These are phyloP conservation scores for Alloteropsis angusta DNA, from an alignment of 202 grass and related monocot genomes.

Conservation along the genomic window DNA sequence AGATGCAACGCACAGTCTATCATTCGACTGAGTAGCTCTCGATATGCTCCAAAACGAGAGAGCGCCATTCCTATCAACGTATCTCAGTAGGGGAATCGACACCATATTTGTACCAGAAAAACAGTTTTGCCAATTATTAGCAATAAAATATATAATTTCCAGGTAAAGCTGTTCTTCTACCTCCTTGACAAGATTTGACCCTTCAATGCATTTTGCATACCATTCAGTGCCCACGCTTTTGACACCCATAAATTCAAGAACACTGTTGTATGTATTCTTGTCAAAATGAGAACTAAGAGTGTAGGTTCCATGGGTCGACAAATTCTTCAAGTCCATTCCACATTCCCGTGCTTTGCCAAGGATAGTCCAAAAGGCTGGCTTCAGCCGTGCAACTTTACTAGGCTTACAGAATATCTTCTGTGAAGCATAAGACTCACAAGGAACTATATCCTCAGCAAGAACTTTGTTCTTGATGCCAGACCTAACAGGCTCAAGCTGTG, in stretches of 20 bases:
- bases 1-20: conserved; percentile 41
- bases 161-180: conserved; percentile 44
- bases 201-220: conserved; percentile 59
- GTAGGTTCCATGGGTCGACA: conserved; percentile 46
- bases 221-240: conserved; percentile 27
- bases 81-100: conserved; percentile 44
- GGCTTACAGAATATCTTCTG: conserved; percentile 74
- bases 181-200: conserved; percentile 40
- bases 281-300: conserved; percentile 55
- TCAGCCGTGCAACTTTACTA: conserved; percentile 32
- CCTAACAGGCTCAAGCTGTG: conserved; percentile 43
- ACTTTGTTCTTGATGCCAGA: conserved; percentile 45
- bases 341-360: conserved; percentile 29
- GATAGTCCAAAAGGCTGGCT: conserved; percentile 45
- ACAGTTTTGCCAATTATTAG: conserved; percentile 22
- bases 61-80: conserved; percentile 17
- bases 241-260: conserved; percentile 42
- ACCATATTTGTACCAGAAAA: conserved; percentile 26
- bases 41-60: conserved; percentile 40
- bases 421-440: conserved; percentile 34
- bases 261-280: conserved; percentile 17
- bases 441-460: conserved; percentile 40
- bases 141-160: conserved; percentile 43
- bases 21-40: background rate
- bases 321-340: conserved; percentile 26